phyloP scores from a whole-genome alignment of 148 eudicot species.

The Cornus controversa region DNA sequence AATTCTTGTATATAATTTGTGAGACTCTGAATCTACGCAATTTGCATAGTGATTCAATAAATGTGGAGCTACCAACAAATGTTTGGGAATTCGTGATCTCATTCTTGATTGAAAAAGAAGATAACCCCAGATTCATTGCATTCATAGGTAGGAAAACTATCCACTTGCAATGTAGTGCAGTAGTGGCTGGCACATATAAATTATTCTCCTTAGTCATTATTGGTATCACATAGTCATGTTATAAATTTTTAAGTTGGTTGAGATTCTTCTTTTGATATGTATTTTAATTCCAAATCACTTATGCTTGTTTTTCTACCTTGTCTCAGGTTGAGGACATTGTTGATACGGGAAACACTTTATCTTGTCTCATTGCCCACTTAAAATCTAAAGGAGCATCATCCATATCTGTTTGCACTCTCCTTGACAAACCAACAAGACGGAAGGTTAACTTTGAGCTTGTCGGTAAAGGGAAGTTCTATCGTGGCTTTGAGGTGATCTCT shows the following conservation, averaged over 20 bases:
- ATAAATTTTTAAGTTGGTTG: neutral
- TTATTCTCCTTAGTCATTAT: too few species aligned
- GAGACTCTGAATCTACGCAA: neutral
- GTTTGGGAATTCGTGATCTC: too few species aligned
- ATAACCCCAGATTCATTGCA: too few species aligned
- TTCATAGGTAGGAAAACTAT: too few species aligned
- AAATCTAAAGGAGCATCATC: conserved; percentile 75
- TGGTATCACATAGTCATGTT: too few species aligned
- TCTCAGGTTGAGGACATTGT: conserved; percentile 91
- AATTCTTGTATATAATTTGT: neutral
- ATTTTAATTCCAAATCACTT: neutral
- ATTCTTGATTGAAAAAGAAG: too few species aligned
- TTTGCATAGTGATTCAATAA: neutral
- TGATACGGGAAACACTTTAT: conserved; percentile 76
- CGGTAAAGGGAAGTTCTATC: conserved; percentile 73
- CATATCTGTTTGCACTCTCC: conserved; percentile 78
- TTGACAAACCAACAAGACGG: conserved; percentile 77
- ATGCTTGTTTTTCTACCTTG: neutral
- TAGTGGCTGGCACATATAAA: too few species aligned
- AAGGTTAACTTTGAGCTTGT: conserved; percentile 57
- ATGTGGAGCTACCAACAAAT: neutral
- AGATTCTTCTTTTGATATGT: neutral
- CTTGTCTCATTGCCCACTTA: conserved; percentile 54
- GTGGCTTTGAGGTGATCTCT: conserved; percentile 70
- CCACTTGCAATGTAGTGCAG: too few species aligned